A percentile compares a stretch with the other conserved stretches of the same genome.
These are phyloP conservation scores for Apiospora phragmitis DNA, from an alignment of 2,329 filamentous ascomycete genomes.

Conservation along the genomic window DNA sequence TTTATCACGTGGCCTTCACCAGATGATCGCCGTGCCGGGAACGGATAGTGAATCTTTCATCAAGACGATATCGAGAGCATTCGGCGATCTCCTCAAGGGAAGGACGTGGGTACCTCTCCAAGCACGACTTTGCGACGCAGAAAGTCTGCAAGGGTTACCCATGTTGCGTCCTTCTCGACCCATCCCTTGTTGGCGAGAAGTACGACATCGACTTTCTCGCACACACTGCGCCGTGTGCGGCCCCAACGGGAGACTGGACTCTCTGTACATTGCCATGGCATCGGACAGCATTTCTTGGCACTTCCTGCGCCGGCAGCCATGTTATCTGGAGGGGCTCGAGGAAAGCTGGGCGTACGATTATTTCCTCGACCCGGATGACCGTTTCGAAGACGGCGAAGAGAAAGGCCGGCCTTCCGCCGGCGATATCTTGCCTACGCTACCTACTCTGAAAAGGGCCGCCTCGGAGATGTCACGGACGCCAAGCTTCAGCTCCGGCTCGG, in stretches of 20 bases:
- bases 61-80: conserved; percentile 49
- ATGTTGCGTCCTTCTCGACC: conserved; percentile 57
- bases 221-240: conserved; percentile 58
- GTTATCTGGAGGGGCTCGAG: conserved; percentile 54
- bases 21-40: conserved; percentile 54
- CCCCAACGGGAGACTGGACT: conserved; percentile 55
- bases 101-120: conserved; percentile 60
- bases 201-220: conserved; percentile 52
- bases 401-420: conserved; percentile 45
- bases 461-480: conserved; percentile 53
- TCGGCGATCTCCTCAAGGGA: conserved; percentile 49
- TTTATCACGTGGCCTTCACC: conserved; percentile 59
- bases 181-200: conserved; percentile 38
- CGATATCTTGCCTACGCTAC: conserved; percentile 42
- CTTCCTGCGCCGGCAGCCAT: conserved; percentile 46
- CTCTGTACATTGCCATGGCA: conserved; percentile 60
- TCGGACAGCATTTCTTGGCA: conserved; percentile 57
- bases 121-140: conserved; percentile 57
- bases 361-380: conserved; percentile 46
- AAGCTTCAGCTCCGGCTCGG: conserved; percentile 42
- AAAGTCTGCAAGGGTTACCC: conserved; percentile 54
- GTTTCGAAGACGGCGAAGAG: conserved; percentile 37
- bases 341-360: conserved; percentile 54
- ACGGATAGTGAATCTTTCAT: conserved; percentile 50
- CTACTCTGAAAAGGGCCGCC: conserved; percentile 50